Conservation (phyloP, 768 basidiomycete genomes). For the Paxillus ammoniavirescens region DNA sequence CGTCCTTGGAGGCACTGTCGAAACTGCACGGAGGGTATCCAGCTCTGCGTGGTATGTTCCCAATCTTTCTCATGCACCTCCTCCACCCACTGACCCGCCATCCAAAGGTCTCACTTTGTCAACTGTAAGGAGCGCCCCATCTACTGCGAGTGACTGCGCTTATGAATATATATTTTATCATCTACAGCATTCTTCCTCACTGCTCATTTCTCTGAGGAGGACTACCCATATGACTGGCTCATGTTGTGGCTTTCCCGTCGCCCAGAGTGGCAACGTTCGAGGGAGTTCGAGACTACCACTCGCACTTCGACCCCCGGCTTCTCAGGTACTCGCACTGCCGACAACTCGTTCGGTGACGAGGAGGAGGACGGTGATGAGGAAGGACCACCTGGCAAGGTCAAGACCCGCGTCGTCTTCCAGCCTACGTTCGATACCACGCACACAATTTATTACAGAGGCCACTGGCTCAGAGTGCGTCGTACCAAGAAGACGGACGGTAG, state of each 20-base stretch:
- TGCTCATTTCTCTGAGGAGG: slow-evolving; percentile 87
- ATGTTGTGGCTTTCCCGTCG: slow-evolving; percentile 88
- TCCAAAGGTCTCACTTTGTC: slow-evolving; percentile 73
- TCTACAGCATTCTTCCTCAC: slow-evolving; percentile 80
- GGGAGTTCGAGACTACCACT: slow-evolving; percentile 88
- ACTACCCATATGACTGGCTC: slow-evolving; percentile 88
- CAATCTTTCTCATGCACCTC: neutral
- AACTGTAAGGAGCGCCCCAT: slow-evolving; percentile 59
- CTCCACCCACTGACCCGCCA: slow-evolving; percentile 11
- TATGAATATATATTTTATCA: neutral
- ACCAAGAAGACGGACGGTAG: slow-evolving; percentile 67
- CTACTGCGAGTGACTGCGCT: slow-evolving; percentile 5
- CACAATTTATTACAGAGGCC: slow-evolving; percentile 82
- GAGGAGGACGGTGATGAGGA: slow-evolving; percentile 47
- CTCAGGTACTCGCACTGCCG: slow-evolving; percentile 42
- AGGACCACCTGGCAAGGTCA: slow-evolving; percentile 54
- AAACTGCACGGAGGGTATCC: slow-evolving; percentile 78
- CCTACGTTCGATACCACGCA: slow-evolving; percentile 87
- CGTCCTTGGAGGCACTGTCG: slow-evolving; percentile 83
- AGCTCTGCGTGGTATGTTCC: slow-evolving; percentile 72
- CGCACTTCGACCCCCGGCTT: slow-evolving; percentile 64
- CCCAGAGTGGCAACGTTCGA: slow-evolving; percentile 85
- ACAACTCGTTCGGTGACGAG: slow-evolving; percentile 57
- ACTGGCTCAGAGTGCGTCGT: slow-evolving; percentile 78
- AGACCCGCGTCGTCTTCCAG: slow-evolving; percentile 84